Percentiles rank a stretch among this genome's conserved stretches.
phyloP scores from a whole-genome alignment of 177 flowering plant species.

The Telopea speciosissima region DNA sequence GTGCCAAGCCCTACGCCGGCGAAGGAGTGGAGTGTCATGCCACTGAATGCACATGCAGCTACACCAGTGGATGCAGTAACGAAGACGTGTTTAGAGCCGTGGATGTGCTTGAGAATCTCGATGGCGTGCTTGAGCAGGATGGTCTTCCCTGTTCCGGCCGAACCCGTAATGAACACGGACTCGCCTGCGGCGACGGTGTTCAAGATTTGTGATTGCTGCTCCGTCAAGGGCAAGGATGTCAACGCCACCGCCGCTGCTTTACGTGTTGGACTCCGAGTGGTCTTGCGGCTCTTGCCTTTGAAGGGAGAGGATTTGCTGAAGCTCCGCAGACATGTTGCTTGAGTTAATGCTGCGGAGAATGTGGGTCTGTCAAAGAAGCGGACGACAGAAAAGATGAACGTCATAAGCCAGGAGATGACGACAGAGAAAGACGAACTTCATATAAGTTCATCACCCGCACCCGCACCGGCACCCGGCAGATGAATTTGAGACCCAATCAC shows the following conservation, averaged over 20 bases:
- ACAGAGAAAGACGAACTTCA: too few species aligned
- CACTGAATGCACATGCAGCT: slow-evolving; percentile 51
- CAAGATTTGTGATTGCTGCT: slow-evolving; percentile 30
- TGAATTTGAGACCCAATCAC: too few species aligned
- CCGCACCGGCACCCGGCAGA: too few species aligned
- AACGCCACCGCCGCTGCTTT: background rate
- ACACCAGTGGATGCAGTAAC: slow-evolving; percentile 59
- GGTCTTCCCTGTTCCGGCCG: slow-evolving; percentile 59
- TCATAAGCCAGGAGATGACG: background rate
- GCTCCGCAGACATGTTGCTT: background rate
- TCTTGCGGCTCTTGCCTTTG: too few species aligned
- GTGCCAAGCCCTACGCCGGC: slow-evolving; percentile 40
- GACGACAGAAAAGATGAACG: background rate
- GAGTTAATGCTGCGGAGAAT: background rate
- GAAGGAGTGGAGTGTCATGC: slow-evolving; percentile 58
- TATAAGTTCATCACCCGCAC: too few species aligned
- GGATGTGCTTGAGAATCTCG: slow-evolving; percentile 17
- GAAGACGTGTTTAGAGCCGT: slow-evolving; percentile 30
- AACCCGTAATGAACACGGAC: slow-evolving; percentile 59
- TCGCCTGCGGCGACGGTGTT: slow-evolving; percentile 23
- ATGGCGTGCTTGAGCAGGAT: slow-evolving; percentile 28
- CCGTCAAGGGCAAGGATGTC: slow-evolving; percentile 14
- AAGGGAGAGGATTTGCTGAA: background rate
- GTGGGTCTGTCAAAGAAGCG: background rate
- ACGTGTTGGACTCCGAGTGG: background rate